A percentile compares a stretch with the other conserved stretches of the same genome.
These are phyloP conservation scores for Hibiscus syriacus DNA, from an alignment of 345 rosid species.

Conservation along the genomic window DNA sequence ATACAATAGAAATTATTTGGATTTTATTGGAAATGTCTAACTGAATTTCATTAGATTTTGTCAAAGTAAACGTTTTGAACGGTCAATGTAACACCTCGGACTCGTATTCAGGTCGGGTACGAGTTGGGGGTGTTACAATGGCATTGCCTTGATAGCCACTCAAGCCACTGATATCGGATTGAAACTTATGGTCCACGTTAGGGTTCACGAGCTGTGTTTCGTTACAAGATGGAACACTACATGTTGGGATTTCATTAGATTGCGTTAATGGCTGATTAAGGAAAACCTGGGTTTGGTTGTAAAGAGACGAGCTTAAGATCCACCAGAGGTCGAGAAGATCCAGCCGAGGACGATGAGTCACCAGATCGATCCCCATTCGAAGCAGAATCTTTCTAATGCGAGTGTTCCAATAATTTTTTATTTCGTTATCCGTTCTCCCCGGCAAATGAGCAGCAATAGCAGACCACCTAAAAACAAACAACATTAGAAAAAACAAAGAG, in stretches of 20 bases:
- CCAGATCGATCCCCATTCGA: slow-evolving; percentile 85
- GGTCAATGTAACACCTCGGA: no score
- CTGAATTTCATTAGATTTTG: no score
- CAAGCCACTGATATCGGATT: slow-evolving; percentile 10
- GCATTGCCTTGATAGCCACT: slow-evolving; percentile 21
- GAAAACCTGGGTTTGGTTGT: slow-evolving; percentile 36
- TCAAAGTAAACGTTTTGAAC: no score
- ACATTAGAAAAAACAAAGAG: not conserved
- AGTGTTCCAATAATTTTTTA: slow-evolving; percentile 82
- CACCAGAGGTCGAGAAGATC: slow-evolving; percentile 67
- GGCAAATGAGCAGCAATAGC: slow-evolving; percentile 77
- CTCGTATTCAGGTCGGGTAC: no score
- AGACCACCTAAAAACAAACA: slow-evolving; percentile 48
- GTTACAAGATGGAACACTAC: slow-evolving; percentile 21
- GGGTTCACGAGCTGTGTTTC: slow-evolving; percentile 24
- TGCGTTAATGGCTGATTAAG: slow-evolving; percentile 15
- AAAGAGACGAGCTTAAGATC: slow-evolving; percentile 39
- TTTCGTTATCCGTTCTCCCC: slow-evolving; percentile 78
- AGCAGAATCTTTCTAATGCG: slow-evolving; percentile 64
- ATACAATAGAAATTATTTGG: no score
- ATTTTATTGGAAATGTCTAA: no score
- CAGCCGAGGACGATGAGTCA: slow-evolving; percentile 61
- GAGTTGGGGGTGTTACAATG: no score
- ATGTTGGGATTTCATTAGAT: slow-evolving; percentile 27
- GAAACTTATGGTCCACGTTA: slow-evolving; percentile 14